Evolutionary conservation across 345 rosid species (phyloP).

Genomic region (Boechera stricta): DNA sequence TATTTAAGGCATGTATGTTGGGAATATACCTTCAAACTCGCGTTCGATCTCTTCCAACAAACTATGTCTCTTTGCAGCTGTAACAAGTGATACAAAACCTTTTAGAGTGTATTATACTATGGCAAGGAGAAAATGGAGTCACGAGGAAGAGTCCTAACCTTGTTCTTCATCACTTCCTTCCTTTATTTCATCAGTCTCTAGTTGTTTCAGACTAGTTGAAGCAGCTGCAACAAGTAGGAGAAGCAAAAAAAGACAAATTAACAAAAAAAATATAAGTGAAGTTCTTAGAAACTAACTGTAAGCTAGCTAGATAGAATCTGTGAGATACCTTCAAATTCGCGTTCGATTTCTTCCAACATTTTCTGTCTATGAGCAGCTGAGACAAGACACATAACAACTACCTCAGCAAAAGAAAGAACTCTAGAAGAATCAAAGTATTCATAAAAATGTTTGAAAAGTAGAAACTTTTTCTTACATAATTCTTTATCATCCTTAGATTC

Average conservation of each 20-base stretch:
- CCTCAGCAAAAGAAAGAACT: background rate
- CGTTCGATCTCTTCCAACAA: constrained; percentile 40
- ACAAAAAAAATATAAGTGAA: background rate
- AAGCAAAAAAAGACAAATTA: background rate
- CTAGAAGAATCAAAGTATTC: background rate
- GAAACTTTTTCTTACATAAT: constrained; percentile 7
- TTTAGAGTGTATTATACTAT: constrained; percentile 1
- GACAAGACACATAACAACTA: constrained; percentile 26
- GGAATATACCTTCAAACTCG: constrained; percentile 38
- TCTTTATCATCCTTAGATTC: constrained; percentile 31
- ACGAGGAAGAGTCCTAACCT: constrained; percentile 3
- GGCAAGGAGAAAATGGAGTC: background rate
- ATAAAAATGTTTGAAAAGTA: background rate
- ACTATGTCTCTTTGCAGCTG: constrained; percentile 37
- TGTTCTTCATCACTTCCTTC: constrained; percentile 31
- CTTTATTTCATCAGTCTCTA: constrained; percentile 9
- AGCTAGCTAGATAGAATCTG: background rate
- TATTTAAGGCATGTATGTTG: background rate
- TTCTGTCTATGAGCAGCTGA: constrained; percentile 37
- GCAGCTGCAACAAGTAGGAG: constrained; percentile 37
- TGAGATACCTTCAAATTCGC: constrained; percentile 41
- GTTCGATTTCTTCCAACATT: constrained; percentile 38
- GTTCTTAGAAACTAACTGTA: constrained; percentile 1
- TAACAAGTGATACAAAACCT: constrained; percentile 14
- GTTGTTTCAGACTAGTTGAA: constrained; percentile 31